Evolutionary conservation across 106 monocot species (phyloP), one percentile per base, ranked within the genome.

Genomic region (Dioscorea alata): DNA sequence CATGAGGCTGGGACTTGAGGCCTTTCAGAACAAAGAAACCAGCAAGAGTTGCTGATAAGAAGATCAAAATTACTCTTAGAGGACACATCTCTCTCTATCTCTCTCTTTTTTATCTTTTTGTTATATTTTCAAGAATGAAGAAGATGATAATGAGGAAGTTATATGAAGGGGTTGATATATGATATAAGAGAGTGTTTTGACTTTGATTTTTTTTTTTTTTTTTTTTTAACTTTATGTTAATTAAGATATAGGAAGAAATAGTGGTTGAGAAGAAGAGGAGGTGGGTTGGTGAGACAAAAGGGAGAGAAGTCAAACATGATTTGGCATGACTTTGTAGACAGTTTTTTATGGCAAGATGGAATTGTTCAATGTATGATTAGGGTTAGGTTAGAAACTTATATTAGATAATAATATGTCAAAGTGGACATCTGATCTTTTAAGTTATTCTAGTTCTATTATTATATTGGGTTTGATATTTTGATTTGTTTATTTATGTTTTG

Each of bases 21-120:
- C 66, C 66, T 51, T 81, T 67, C 21, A 90, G 81, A 24, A 90
- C 58, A 65, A 90, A 88, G 67, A 90, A 94, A 0, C 94, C 94
- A 25, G 94, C 94, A 48, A 94, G 74, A 21, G 87, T 83, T 28
- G 94, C 94, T 10, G 94, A 94, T 6, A 94, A 75, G 69, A 94
- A 94, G 78, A 94, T 90, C 35, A 94, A 70, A 7, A 94, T n/a
- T 51, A 94, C 51, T 61, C 94, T 85, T 78, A 94, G 56, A 8
- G 93, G 93, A 35, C 93, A 94, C 93, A 94, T 94, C 64, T 63
- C 54, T 19, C 13, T 54, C 19, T 19, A 4, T 23, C 48, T 49
- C 32, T 50, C 24, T 50, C 20, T 33, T 9, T 50, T 20, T 48
- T 8, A 0, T 18, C 56, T 48, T 49, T 8, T 16, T 28, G 12